Base-by-base conservation (phyloP, 768 basidiomycete species). In the Pleurotus djamor region DNA sequence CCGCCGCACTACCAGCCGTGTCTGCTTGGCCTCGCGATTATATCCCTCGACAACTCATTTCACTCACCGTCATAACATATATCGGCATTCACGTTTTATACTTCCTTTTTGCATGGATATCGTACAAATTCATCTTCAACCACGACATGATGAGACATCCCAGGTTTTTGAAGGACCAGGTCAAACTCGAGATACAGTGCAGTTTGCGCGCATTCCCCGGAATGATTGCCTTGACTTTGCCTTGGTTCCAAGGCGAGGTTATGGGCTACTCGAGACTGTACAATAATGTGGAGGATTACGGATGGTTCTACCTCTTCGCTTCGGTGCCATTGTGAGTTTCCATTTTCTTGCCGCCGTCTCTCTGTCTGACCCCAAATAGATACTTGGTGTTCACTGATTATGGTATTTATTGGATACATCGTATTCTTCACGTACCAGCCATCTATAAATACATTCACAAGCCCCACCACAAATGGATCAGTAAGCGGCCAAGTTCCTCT, bases 381-480 rank as follows among this genome's bases (percentile, higher is more conserved):
- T 95, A 91, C 80, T 69, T 96, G 60, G 62, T 90, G 16, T 92
- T 93, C 72, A 99, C 96, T 14, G 97, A 99, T 73, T 92, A 94
- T 65, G 78, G 82, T 66, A 92, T 99, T 63, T 99, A 99, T 71
- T 98, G 96, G 95, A 79, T 96, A n/a, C 97, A 99, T 69, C 87
- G 97, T 28, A 80, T 82, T 74, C 79, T 96, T 58, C 97, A 99
- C 69, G 77, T 89, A 60, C 96, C 96, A 1, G 57, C 79, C 41
- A 65, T 97, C 59, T 99, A 99, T 81, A 98, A 96, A 71, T 75
- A 80, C 59, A 66, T 99, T 48, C 97, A 99, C 74, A 99, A 99
- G 73, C 95, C 96, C 1, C 97, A 99, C 71, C 97, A 99, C 82
- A 96, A 92, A 74, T 99, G 97, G 97, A 79, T 98, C 63, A 86